A percentile compares a stretch with the other conserved stretches of the same genome.
Evolutionary conservation across 23 red algal genomes (phyloP).

Genomic region (Agarophyton chilense): DNA sequence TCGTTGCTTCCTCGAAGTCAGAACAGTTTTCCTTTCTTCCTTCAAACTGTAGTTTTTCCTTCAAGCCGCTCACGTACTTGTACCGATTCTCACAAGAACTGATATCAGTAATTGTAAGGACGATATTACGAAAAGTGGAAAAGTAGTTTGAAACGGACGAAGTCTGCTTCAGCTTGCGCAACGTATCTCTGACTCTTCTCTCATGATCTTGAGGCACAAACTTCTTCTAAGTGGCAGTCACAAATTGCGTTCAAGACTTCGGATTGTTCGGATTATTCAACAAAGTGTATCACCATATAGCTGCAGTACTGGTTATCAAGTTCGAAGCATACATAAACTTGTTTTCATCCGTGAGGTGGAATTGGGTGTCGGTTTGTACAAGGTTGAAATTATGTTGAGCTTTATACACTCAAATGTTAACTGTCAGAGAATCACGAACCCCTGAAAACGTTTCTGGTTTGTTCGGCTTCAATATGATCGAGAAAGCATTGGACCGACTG

Average conservation of each 20-base stretch:
- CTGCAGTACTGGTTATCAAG: background rate
- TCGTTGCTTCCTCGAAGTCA: conserved; percentile 4
- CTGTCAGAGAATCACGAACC: background rate
- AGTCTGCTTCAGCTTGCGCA: background rate
- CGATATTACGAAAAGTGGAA: conserved; percentile 5
- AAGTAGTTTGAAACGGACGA: background rate
- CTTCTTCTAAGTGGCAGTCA: background rate
- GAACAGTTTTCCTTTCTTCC: background rate
- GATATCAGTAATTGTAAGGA: conserved; percentile 17
- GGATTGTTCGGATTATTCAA: too few species aligned
- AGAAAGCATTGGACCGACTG: background rate
- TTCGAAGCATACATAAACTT: background rate
- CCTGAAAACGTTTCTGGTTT: background rate
- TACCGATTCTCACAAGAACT: background rate
- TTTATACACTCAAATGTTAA: background rate
- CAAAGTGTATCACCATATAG: background rate
- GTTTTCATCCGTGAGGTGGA: background rate
- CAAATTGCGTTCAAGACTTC: too few species aligned
- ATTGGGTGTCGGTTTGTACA: background rate
- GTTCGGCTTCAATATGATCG: conserved; percentile 2
- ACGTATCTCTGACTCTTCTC: background rate
- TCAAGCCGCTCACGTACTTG: conserved; percentile 9
- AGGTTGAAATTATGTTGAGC: background rate
- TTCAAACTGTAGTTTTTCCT: background rate
- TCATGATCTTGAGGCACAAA: conserved; percentile 23